phyloP scores from a whole-genome alignment of 1,284 basidiomycete genomes.

The Calocybe gambosa region DNA sequence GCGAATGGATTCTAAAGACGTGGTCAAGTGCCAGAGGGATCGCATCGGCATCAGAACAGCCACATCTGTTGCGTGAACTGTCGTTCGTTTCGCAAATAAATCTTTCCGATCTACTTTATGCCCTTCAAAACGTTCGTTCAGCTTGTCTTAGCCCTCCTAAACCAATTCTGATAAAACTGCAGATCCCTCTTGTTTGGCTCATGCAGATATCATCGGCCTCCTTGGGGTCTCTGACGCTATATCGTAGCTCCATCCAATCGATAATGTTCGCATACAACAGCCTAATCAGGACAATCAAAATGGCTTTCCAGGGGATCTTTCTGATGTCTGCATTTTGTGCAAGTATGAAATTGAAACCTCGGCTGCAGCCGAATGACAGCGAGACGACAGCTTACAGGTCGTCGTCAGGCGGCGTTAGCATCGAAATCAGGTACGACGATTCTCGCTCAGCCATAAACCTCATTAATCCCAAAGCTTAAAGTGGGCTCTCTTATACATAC shows the following conservation, averaged over 20 bases:
- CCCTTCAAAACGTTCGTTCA: slow-evolving; percentile 59
- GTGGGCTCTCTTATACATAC: slow-evolving; percentile 71
- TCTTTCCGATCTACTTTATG: slow-evolving; percentile 54
- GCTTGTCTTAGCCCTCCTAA: slow-evolving; percentile 2
- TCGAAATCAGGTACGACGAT: slow-evolving; percentile 55
- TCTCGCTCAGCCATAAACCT: slow-evolving; percentile 13
- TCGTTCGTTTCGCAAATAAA: slow-evolving; percentile 52
- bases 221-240: slow-evolving; percentile 70
- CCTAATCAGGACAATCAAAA: slow-evolving; percentile 53
- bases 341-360: slow-evolving; percentile 61
- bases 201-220: slow-evolving; percentile 66
- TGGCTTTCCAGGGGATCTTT: slow-evolving; percentile 76
- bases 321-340: slow-evolving; percentile 78
- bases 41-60: slow-evolving; percentile 50
- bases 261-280: slow-evolving; percentile 58
- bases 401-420: slow-evolving; percentile 51
- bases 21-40: slow-evolving; percentile 63
- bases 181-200: slow-evolving; percentile 70
- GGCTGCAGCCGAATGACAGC: slow-evolving; percentile 52
- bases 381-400: slow-evolving; percentile 42
- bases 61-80: slow-evolving; percentile 31
- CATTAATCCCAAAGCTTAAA: slow-evolving; percentile 25
- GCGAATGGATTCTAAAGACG: slow-evolving; percentile 71
- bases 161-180: slow-evolving; percentile 8
- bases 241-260: slow-evolving; percentile 69